Evolutionary conservation across 192 early-diverging fungal species (phyloP), one percentile per base, ranked within the genome.

Genomic region (Piromyces sp.): DNA sequence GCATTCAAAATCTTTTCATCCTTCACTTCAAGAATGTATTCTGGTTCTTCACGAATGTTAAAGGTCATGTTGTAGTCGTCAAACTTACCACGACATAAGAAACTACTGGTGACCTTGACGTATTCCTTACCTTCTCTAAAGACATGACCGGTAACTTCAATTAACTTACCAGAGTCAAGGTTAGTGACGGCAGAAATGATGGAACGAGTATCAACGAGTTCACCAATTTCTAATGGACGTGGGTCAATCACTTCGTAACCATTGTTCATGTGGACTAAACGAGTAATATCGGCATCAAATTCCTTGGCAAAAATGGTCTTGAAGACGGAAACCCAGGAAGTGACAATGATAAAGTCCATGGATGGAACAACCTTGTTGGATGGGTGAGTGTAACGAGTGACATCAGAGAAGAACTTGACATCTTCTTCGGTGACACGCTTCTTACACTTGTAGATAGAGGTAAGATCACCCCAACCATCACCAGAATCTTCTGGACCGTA

Each of bases 311-410:
- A 90, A 80, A 98, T 95, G 28, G 94, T 94, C 87, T 94, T 94
- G 86, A 96, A 93, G 81, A 96, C 93, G 30, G 92, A 93, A 89
- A 90, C 90, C 95, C 95, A 94, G 38, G 93, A 94, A 80, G 95
- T 94, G 80, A 96, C 94, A 81, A 98, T 98, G 80, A 94, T 95
- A 88, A 95, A 96, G 88, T 96, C 95, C 94, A 98, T 93, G 28
- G 96, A 95, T 78, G 93, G 91, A 84, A 68, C 51, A 68, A 68
- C 5, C 51, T 68, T 68, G 26, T 68, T 68, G 9, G 51, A 68
- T n/a, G 51, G 51, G 9, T 68, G 51, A 68, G 51, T 68, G 51
- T 96, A 95, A 83, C 93, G 91, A 30, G 95, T 89, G 79, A 92
- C 87, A 80, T 93, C 91, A 83, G 89, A 88, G 86, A 96, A 96